These are phyloP conservation scores for Paecilomyces variotii DNA, from an alignment of 2,329 filamentous ascomycete species.

Conservation along the genomic window DNA sequence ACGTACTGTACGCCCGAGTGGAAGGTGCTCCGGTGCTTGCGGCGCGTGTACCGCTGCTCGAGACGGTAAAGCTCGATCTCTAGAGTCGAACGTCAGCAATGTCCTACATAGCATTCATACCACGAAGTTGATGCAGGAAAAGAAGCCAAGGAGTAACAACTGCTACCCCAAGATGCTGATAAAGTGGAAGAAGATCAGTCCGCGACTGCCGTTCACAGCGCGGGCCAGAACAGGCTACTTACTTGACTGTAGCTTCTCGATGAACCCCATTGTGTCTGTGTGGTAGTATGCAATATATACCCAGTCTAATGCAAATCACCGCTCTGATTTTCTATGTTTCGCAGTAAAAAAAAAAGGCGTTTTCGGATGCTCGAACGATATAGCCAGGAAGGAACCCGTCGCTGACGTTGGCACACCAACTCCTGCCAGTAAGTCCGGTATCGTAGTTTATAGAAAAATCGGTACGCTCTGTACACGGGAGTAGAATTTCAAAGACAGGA, in stretches of 20 bases:
- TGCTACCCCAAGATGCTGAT: not conserved
- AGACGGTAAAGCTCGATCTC: constrained; percentile 83
- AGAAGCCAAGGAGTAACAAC: not conserved
- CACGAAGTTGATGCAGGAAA: not conserved
- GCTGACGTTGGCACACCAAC: not conserved
- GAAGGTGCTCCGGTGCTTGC: constrained; percentile 83
- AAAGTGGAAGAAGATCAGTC: not conserved
- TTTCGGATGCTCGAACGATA: not conserved
- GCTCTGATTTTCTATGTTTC: not conserved
- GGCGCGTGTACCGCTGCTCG: constrained; percentile 88
- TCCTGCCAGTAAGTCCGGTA: not conserved
- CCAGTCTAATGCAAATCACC: not conserved
- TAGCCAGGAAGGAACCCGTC: not conserved
- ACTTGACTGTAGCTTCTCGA: constrained; percentile 46
- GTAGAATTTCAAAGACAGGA: not conserved
- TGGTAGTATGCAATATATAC: not conserved
- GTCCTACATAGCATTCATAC: not conserved
- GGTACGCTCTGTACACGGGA: not conserved
- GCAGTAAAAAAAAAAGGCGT: not conserved
- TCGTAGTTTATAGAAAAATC: not conserved
- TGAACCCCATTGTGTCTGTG: constrained; percentile 38
- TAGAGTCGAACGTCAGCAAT: constrained; percentile 21
- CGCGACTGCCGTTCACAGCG: not conserved
- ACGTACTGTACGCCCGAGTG: constrained; percentile 85
- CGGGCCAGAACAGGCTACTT: constrained; percentile 16